A percentile compares a stretch with the other conserved stretches of the same genome.
Evolutionary conservation across 177 flowering plant species (phyloP).

Genomic region (Telopea speciosissima): DNA sequence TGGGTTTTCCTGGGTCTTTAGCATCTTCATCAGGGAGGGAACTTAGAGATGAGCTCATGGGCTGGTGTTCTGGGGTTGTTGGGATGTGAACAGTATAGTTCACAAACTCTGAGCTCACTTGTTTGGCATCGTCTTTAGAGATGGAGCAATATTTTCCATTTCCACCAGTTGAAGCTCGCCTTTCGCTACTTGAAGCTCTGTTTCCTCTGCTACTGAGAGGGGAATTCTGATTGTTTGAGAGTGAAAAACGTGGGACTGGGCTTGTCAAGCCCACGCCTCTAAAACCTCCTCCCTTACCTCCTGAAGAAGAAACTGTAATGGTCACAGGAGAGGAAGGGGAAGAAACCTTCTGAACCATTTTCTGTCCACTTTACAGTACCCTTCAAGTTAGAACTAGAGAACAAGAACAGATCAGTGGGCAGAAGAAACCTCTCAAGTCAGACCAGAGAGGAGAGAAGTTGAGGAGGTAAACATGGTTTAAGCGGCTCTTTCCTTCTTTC

Average conservation of each 20-base stretch:
- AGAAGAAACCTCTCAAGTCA: background rate
- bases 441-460: background rate
- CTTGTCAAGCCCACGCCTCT: slow-evolving; percentile 56
- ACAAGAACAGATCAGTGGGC: no score
- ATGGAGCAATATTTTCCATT: slow-evolving; percentile 42
- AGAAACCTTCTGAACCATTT: slow-evolving; percentile 45
- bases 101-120: slow-evolving; percentile 40
- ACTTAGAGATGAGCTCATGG: slow-evolving; percentile 35
- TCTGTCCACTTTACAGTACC: background rate
- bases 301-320: slow-evolving; percentile 56
- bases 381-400: background rate
- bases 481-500: background rate
- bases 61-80: slow-evolving; percentile 72
- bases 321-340: slow-evolving; percentile 72
- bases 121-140: slow-evolving; percentile 40
- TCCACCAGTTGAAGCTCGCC: background rate
- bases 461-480: slow-evolving; percentile 4
- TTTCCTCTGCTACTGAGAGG: slow-evolving; percentile 38
- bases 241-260: slow-evolving; percentile 40
- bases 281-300: slow-evolving; percentile 38
- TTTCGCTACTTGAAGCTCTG: slow-evolving; percentile 31
- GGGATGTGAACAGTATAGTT: slow-evolving; percentile 83
- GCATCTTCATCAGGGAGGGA: slow-evolving; percentile 29
- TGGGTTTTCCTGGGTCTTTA: slow-evolving; percentile 1
- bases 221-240: slow-evolving; percentile 24